A percentile compares a stretch with the other conserved stretches of the same genome.
Evolutionary conservation across 1,139 yeast species (phyloP).

Genomic region (Ogataea hybrid): DNA sequence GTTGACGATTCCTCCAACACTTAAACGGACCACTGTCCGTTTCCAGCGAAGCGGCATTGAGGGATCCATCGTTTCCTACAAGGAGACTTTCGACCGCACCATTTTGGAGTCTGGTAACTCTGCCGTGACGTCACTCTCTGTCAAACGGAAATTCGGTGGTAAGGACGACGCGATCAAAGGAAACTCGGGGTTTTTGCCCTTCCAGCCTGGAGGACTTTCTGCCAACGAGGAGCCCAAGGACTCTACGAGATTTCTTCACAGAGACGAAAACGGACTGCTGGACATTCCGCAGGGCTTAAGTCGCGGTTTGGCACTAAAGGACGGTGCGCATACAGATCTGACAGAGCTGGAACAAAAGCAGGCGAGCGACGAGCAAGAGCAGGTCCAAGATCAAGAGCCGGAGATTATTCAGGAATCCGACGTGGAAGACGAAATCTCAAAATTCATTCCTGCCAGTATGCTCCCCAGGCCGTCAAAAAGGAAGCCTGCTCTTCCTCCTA

Average conservation of each 20-base stretch:
- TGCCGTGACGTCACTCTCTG: conserved; percentile 68
- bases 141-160: conserved; percentile 65
- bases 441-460: conserved; percentile 64
- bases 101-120: conserved; percentile 42
- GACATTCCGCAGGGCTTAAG: conserved; percentile 81
- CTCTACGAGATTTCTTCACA: conserved; percentile 49
- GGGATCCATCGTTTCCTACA: conserved; percentile 64
- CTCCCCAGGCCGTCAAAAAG: conserved; percentile 35
- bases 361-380: background rate
- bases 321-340: background rate
- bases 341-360: conserved; percentile 11
- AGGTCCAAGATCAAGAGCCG: conserved; percentile 13
- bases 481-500: conserved; percentile 28
- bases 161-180: conserved; percentile 67
- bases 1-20: conserved; percentile 48
- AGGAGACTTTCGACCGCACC: conserved; percentile 56
- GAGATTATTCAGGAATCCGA: conserved; percentile 24
- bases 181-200: conserved; percentile 75
- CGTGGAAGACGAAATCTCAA: conserved; percentile 57
- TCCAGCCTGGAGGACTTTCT: conserved; percentile 85
- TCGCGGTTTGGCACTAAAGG: conserved; percentile 55
- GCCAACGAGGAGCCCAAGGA: conserved; percentile 32
- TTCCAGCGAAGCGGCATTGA: conserved; percentile 72
- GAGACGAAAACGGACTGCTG: conserved; percentile 71
- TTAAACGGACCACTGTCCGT: conserved; percentile 55